A percentile compares a stretch with the other conserved stretches of the same genome.
Conservation (phyloP, 179 eudicot species). For the Amaranthus tricolor region DNA sequence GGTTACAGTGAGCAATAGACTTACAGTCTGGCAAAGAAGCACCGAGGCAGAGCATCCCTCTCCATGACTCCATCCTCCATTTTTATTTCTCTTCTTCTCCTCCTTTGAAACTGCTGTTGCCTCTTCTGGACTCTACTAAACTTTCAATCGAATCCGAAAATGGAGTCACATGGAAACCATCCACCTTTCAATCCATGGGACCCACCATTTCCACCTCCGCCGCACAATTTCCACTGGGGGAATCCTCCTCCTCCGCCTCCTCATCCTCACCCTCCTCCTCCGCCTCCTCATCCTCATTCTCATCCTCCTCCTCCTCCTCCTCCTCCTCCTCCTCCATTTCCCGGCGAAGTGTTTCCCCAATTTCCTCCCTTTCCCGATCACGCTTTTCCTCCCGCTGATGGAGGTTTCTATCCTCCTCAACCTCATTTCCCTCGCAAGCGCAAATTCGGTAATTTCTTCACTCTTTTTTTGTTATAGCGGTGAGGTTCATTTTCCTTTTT, state of each 20-base stretch:
- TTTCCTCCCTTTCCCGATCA: constrained; percentile 1
- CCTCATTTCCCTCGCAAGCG: constrained; percentile 19
- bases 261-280: too few relatives aligned
- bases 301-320: too few relatives aligned
- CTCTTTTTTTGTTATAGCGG: background rate
- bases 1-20: too few relatives aligned
- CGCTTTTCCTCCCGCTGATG: background rate
- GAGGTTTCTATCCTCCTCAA: constrained; percentile 6
- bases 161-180: constrained; percentile 11
- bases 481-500: background rate
- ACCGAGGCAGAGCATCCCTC: too few relatives aligned
- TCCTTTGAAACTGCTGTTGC: too few relatives aligned
- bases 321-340: background rate
- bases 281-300: too few relatives aligned
- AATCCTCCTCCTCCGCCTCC: background rate
- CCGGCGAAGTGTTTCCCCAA: background rate
- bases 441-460: constrained; percentile 22
- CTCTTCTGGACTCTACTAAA: too few relatives aligned
- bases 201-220: constrained; percentile 6
- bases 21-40: too few relatives aligned
- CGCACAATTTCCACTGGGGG: constrained; percentile 6
- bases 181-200: constrained; percentile 13
- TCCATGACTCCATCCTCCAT: too few relatives aligned
- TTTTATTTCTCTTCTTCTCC: too few relatives aligned
- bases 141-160: background rate